Evolutionary conservation across 352 stramenopile species (phyloP), one percentile per base, ranked within the genome.

Genomic region (Phytophthora aleatoria): DNA sequence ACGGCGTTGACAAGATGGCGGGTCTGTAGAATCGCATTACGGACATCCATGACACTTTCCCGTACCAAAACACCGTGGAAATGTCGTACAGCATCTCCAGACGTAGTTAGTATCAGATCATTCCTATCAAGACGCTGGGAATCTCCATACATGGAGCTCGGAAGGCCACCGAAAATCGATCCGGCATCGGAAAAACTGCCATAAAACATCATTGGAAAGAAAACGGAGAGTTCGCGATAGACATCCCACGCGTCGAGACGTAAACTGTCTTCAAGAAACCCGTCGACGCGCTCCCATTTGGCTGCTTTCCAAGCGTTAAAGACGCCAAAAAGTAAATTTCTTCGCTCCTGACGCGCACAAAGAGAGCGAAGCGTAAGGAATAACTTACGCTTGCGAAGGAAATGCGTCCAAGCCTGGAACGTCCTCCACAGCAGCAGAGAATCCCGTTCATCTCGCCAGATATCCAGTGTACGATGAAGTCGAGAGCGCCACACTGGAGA

Each of bases 141-240:
- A 10, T 13, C 42, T 15, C 64, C 50, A 11, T 63, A 62, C 15
- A 43, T 48, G 39, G 60, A 38, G 49, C 62, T 69, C 2, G 72
- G 66, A 9, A 90, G 64, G 5, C 81, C 83, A 10, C 66, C 81
- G 43, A 92, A 90, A 44, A 90, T 82, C 3, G 76, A 69, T 0
- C 69, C 77, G 2, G 83, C 79, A 35, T 87, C 76, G 0, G 79
- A 83, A 44, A 81, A 89, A 53, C 57, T 70, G 9, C 83, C 83
- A 50, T 80, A 88, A 54, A 90, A 90, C 38, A 90, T 72, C 74
- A 81, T 84, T 1, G 81, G 77, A 24, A 89, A 69, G 11, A 81
- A 71, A 26, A 76, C 71, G 1, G 79, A 73, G 12, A 92, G 52
- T 41, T 89, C 81, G 13, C 71, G 57, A 69, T 89, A 89, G 3